Evolutionary conservation across 2,329 filamentous ascomycete species (phyloP), one percentile per base, ranked within the genome.

Genomic region (Coniella vitis): DNA sequence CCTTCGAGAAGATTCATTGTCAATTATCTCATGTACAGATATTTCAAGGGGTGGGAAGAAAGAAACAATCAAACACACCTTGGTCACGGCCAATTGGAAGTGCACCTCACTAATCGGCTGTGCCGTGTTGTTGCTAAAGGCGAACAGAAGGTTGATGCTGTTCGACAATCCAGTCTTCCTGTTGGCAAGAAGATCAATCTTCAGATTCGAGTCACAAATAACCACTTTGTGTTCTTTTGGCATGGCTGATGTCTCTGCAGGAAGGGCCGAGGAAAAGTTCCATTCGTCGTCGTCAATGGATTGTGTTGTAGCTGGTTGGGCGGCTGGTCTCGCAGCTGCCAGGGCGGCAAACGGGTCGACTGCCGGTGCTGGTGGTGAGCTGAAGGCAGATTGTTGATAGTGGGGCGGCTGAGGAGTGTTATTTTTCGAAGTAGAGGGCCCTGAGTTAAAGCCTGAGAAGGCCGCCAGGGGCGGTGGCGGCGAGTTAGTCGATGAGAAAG

Each of bases 51-150:
- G n/a, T n/a, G 7, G 3, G 12, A 25, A 7, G 17, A 40, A 4
- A 7, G 3, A 25, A 29, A 16, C 7, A 5, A 35, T 17, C 3
- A 19, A 7, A 25, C 66, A 56, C 71, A 94, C 90, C 79, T 91
- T 97, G 52, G 91, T 93, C 25, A 96, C 91, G 3, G 93, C 93
- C 35, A 95, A 76, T 65, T 95, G 88, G 61, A 96, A 95, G 51
- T 91, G 90, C 25, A 98, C 71, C 55, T 94, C 86, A 3, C 78
- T 77, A 19, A 98, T 76, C 0, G 81, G 77, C 59, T 86, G 77
- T 2, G 77, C 68, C 1, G 83, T 86, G 52, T 79, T 85, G 64
- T 95, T 98, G 16, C 88, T 90, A 63, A 96, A 95, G n/a, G 78
- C 75, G 54, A 90, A 87, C 4, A 81, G 70, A 40, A 97, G 78